Evolutionary conservation across 129 eudicot genomes (phyloP), one percentile per base, ranked within the genome.

Genomic region (Saussurea involucrata): DNA sequence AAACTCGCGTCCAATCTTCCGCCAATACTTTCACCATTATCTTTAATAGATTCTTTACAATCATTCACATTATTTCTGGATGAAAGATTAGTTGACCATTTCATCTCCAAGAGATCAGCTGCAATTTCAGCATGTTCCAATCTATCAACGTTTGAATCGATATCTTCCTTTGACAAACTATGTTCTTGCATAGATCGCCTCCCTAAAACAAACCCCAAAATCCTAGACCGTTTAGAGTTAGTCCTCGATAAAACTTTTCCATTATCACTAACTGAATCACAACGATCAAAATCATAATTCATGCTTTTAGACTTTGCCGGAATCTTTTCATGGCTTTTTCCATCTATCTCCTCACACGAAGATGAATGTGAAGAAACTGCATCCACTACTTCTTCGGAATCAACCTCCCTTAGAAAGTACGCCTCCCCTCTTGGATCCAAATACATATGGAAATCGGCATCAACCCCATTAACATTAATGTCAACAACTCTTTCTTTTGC

Each of bases 121-220:
- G 99, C 97, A 66, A 95, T 85, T 87, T 92, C 95, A 78, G 95
- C 97, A 68, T 88, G 85, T 71, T 95, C 96, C 81, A 92, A 69
- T 71, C 92, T 84, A 53, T 28, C 75, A 68, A 5, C 84, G 81
- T 78, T 79, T 36, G 76, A 66, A 79, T 37, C 82, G 60, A 72
- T 40, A 4, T 84, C 79, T 53, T 80, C 85, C 31, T 24, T 79
- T 8, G 75, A 66, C 75, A 74, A 68, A 49, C 57, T 83, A 63
- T 32, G 77, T 63, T 77, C 90, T 80, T 85, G 84, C 73, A 63
- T 71, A 20, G 93, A 86, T 55, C 81, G 83, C 80, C 92, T 84
- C 25, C 97, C 95, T 40, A 90, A 83, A 71, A 87, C 91, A 83
- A 83, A 74, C 20, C 96, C 97, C 49, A 95, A 68, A 66, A 92